Base-by-base conservation (phyloP, 1,284 basidiomycete genomes). In the Pholiota adiposa region DNA sequence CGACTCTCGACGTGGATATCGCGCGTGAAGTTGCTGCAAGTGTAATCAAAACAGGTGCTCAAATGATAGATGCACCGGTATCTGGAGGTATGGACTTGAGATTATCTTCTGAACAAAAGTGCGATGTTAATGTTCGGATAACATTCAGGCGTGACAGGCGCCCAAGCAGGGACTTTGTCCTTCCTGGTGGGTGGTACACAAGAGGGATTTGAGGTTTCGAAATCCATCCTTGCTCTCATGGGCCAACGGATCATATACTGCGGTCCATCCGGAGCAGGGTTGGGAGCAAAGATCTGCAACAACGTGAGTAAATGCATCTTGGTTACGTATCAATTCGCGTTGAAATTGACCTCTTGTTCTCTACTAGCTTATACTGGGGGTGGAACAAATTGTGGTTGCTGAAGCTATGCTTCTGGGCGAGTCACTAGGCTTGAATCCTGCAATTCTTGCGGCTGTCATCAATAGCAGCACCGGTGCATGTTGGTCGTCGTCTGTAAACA, bases 21-120 rank as follows among this genome's bases (percentile, higher is more conserved):
- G 88, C 93, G 0, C 84, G 87, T 34, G 74, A 83, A 27, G 86
- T 94, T 4, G 84, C 90, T 0, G 65, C 70, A 11, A 73, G 82
- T 36, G 83, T 94, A 2, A 75, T 76, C 38, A 65, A 69, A 23
- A 73, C 80, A 16, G 89, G 91, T n/a, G 90, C 87, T 4, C 77
- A 77, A 40, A 94, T 96, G 86, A 83, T 96, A 48, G 94, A 97
- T 73, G 93, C 94, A 1, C 95, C 94, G 14, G 94, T 97, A 0
- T 94, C 92, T 34, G 94, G 94, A 59, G 95, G 94, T 86, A 70
- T 61, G 85, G 71, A 16, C 18, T 64, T 60, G 41, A 49, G 6
- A 23, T 50, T 3, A 11, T 18, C 16, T 27, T 11, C 29, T 11
- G 29, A n/a, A 57, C 18, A 51, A 31, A 19, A 48, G 54, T 38